phyloP scores from a whole-genome alignment of 208 protist genomes.

The Spongospora subterranea region DNA sequence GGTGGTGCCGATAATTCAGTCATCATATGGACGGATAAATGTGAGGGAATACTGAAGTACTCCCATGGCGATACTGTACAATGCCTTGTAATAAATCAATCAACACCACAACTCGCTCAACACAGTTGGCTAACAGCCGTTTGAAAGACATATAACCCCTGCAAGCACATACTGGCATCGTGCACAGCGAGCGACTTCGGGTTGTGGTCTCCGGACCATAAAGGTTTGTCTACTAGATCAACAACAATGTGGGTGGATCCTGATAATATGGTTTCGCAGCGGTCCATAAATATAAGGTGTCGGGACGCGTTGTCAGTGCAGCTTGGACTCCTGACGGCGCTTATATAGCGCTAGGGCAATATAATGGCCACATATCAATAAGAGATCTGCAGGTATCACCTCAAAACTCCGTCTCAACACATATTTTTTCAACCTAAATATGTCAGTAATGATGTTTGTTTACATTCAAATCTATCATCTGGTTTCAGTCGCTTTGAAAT shows the following conservation, averaged over 20 bases:
- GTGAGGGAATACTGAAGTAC: constrained; percentile 92
- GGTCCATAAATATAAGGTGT: constrained; percentile 59
- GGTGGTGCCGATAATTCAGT: constrained; percentile 77
- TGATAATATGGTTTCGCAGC: not conserved
- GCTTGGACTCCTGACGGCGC: constrained; percentile 90
- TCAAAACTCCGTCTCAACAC: not conserved
- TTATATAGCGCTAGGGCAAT: constrained; percentile 86
- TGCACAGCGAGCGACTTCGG: constrained; percentile 90
- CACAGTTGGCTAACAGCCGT: not conserved
- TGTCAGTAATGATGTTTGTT: constrained; percentile 32
- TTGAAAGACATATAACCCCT: constrained; percentile 82
- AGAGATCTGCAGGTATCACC: constrained; percentile 11
- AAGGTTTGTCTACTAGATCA: constrained; percentile 57
- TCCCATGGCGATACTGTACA: constrained; percentile 92
- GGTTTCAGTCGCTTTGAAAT: not conserved
- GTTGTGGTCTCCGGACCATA: constrained; percentile 88
- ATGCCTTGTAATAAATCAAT: constrained; percentile 73
- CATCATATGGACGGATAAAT: constrained; percentile 89
- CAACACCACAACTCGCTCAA: not conserved
- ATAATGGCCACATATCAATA: constrained; percentile 79
- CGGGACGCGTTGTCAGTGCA: constrained; percentile 27
- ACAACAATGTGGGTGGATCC: not conserved
- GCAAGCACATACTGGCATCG: constrained; percentile 82
- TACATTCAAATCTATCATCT: constrained; percentile 24
- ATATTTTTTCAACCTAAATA: not conserved